These are phyloP conservation scores for Penicillium polonicum DNA, from an alignment of 2,329 filamentous ascomycete genomes.

Conservation along the genomic window DNA sequence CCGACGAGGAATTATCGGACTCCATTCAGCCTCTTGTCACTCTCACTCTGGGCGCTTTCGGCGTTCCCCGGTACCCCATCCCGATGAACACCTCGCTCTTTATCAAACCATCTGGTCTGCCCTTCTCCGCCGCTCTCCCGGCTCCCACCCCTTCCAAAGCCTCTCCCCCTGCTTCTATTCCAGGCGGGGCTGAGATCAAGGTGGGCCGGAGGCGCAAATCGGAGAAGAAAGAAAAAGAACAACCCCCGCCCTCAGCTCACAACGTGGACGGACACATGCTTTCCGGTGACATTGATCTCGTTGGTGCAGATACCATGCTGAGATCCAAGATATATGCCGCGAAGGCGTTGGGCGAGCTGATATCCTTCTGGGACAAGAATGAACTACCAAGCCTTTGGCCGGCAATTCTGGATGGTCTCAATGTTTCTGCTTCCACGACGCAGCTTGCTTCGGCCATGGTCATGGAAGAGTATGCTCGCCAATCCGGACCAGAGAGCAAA, in stretches of 20 bases:
- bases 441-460: constrained; percentile 81
- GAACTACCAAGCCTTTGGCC: constrained; percentile 53
- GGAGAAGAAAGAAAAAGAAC: constrained; percentile 76
- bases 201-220: constrained; percentile 76
- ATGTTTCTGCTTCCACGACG: constrained; percentile 75
- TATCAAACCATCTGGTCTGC: constrained; percentile 87
- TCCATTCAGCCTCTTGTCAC: constrained; percentile 81
- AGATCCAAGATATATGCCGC: constrained; percentile 86
- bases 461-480: constrained; percentile 81
- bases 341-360: constrained; percentile 78
- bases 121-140: constrained; percentile 59
- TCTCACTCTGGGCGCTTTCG: constrained; percentile 85
- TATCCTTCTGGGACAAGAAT: constrained; percentile 69
- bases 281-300: constrained; percentile 91
- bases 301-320: constrained; percentile 83
- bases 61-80: constrained; percentile 83
- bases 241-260: constrained; percentile 68
- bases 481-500: constrained; percentile 35
- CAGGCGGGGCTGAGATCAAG: constrained; percentile 60
- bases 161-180: constrained; percentile 45
- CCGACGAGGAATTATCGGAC: constrained; percentile 69
- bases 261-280: constrained; percentile 99
- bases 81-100: constrained; percentile 89
- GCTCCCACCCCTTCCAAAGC: constrained; percentile 39
- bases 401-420: constrained; percentile 68